Conservation (phyloP, 495 filamentous ascomycete genomes). For the Penicillium paxilli region DNA sequence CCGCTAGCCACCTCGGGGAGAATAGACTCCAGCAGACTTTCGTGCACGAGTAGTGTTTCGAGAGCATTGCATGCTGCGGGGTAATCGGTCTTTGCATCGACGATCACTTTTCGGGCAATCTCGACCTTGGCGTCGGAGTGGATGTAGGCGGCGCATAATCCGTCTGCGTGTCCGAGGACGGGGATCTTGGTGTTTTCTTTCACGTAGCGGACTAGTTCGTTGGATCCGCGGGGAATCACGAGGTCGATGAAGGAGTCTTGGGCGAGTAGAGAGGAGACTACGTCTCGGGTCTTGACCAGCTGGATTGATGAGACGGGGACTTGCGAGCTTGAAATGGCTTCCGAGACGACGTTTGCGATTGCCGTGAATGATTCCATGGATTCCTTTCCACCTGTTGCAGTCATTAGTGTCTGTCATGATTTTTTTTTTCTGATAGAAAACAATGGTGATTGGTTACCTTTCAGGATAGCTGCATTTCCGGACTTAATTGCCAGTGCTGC, state of each 20-base stretch:
- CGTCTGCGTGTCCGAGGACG: conserved; percentile 95
- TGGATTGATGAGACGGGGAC: conserved; percentile 89
- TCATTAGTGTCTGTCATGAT: no score
- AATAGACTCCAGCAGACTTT: conserved; percentile 63
- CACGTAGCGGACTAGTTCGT: conserved; percentile 88
- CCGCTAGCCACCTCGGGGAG: conserved; percentile 70
- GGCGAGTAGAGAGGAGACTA: conserved; percentile 77
- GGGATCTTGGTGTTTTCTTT: conserved; percentile 91
- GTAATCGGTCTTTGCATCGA: conserved; percentile 93
- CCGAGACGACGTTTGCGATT: conserved; percentile 82
- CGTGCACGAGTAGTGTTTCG: conserved; percentile 86
- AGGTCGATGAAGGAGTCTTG: conserved; percentile 89
- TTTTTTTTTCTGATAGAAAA: background rate
- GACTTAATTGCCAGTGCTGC: conserved; percentile 96
- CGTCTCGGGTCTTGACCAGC: conserved; percentile 88
- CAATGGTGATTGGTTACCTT: conserved; percentile 53
- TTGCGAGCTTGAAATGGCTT: conserved; percentile 69
- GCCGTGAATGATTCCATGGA: conserved; percentile 89
- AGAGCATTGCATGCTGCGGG: conserved; percentile 95
- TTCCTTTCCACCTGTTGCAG: conserved; percentile 77
- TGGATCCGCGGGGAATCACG: conserved; percentile 90
- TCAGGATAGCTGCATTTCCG: conserved; percentile 94
- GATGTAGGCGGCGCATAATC: conserved; percentile 88
- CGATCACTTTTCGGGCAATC: conserved; percentile 72
- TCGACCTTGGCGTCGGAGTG: conserved; percentile 72